phyloP scores from a whole-genome alignment of 768 basidiomycete genomes.

The Dacryopinax spathularia region DNA sequence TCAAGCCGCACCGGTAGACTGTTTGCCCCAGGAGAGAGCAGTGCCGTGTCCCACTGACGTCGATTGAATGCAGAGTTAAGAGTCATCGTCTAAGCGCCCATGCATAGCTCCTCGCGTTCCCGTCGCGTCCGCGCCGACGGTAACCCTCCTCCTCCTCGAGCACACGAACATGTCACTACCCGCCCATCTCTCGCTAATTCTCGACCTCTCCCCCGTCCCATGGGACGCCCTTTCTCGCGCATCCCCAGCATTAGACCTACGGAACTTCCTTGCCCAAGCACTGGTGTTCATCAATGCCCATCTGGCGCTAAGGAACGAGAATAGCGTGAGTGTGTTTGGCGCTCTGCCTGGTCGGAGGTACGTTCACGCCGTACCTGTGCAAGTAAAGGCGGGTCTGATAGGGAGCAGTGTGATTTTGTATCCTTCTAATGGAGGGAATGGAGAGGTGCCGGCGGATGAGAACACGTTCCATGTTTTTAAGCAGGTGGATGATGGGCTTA shows the following conservation, averaged over 20 bases:
- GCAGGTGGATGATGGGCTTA: constrained; percentile 52
- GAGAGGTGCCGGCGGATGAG: constrained; percentile 37
- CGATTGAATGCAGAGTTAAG: too few relatives aligned
- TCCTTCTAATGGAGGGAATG: constrained; percentile 40
- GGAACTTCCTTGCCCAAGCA: constrained; percentile 66
- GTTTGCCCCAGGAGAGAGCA: too few relatives aligned
- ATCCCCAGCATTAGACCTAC: constrained; percentile 44
- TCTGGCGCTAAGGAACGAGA: constrained; percentile 80
- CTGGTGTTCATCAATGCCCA: constrained; percentile 88
- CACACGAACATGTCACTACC: constrained; percentile 12
- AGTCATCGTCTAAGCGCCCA: too few relatives aligned
- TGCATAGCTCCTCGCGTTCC: too few relatives aligned
- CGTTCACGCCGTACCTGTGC: background rate
- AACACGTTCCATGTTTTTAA: constrained; percentile 79
- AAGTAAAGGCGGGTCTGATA: background rate
- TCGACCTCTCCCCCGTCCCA: constrained; percentile 75
- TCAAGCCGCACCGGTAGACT: too few relatives aligned
- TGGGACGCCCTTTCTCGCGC: constrained; percentile 60
- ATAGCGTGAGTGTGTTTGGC: constrained; percentile 81
- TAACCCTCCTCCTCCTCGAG: too few relatives aligned
- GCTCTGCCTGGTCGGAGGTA: constrained; percentile 72
- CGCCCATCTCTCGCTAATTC: constrained; percentile 60
- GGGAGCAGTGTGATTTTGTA: constrained; percentile 55
- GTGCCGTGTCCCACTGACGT: too few relatives aligned
- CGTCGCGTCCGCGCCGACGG: too few relatives aligned